Percentiles rank a stretch among this genome's conserved stretches.
Conservation (phyloP, 148 eudicot species). For the Cornus suecica region DNA sequence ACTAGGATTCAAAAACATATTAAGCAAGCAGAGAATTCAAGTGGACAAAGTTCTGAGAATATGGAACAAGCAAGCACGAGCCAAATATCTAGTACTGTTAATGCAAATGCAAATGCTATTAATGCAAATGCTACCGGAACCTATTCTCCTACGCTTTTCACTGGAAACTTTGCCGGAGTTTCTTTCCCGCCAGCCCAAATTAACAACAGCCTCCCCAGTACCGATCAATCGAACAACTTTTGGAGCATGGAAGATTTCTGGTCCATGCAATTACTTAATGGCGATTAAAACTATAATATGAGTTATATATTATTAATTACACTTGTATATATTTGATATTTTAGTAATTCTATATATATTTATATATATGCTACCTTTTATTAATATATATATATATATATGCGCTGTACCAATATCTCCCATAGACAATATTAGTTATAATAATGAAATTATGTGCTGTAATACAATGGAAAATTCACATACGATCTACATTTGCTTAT, state of each 20-base stretch:
- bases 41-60: neutral
- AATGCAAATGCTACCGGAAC: conserved; percentile 11
- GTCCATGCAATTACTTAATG: conserved; percentile 66
- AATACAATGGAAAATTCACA: neutral
- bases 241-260: conserved; percentile 77
- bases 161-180: conserved; percentile 16
- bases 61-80: conserved; percentile 27
- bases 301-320: too few relatives aligned
- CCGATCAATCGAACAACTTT: conserved; percentile 16
- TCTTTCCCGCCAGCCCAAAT: conserved; percentile 33
- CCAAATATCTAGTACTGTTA: conserved; percentile 10
- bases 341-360: neutral
- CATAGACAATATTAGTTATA: too few relatives aligned
- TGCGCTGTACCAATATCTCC: too few relatives aligned
- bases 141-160: conserved; percentile 18
- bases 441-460: neutral
- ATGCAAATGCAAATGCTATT: too few relatives aligned
- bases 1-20: conserved; percentile 73
- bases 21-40: conserved; percentile 20
- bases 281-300: conserved; percentile 12
- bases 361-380: neutral
- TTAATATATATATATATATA: too few relatives aligned
- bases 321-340: neutral
- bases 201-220: conserved; percentile 18
- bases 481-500: neutral